Evolutionary conservation across 2,329 filamentous ascomycete genomes (phyloP), one percentile per base, ranked within the genome.

Genomic region (Fusarium sulawesiense): DNA sequence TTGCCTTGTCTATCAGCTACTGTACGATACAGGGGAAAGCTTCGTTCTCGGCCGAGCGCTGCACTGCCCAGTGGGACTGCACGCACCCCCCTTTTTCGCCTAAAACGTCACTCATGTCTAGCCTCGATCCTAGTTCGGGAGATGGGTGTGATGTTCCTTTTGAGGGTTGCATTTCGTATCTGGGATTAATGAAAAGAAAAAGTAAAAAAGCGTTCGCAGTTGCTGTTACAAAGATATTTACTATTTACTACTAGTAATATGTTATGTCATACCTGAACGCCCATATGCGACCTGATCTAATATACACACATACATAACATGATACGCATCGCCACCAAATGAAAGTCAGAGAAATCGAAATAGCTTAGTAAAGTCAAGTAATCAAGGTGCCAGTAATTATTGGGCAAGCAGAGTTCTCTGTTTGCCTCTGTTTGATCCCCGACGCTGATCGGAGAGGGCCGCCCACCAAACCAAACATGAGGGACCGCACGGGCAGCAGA

Each of bases 31-130:
- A 63, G 29, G 63, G 53, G 37, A 20, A 44, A 49, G 44, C n/a
- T 30, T 53, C 56, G 48, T 67, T 74, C 71, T 74, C 72, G 72
- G 72, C 71, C 71, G 71, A 74, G 66, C 71, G 73, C 69, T 65
- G 66, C 67, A 58, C 59, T 49, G 41, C 45, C 44, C 27, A 30
- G 40, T 32, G 45, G 54, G 20, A 49, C 45, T 27, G 42, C 16
- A 47, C 16, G 20, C 51, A 40, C 61, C 23, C 45, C 50, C 49
- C 60, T 32, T 61, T 47, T 58, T 47, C 60, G 41, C 57, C 61
- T 53, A 61, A 61, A 70, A 60, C 66, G 53, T 70, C 71, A 68
- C 54, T 51, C 51, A 58, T 54, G 34, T 70, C 55, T 72, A 67
- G 62, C 48, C 66, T 57, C 55, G 53, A 66, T 66, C 57, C 62